These are phyloP conservation scores for Paecilomyces sp. DNA, from an alignment of 2,329 filamentous ascomycete species.

Conservation along the genomic window DNA sequence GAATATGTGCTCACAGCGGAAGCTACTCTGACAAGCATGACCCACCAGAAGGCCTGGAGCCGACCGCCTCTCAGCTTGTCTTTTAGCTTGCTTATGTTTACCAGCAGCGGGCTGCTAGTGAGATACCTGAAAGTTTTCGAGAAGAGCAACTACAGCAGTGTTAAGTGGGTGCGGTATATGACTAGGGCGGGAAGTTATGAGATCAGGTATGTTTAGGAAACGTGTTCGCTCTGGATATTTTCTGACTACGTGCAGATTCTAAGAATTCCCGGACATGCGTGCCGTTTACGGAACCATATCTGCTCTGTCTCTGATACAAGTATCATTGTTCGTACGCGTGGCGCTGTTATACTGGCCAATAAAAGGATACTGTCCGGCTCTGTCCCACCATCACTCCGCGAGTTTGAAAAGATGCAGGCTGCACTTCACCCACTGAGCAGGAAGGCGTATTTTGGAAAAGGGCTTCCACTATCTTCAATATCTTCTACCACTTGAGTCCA, in stretches of 20 bases:
- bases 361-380: not conserved
- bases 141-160: slow-evolving; percentile 97
- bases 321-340: not conserved
- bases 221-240: not conserved
- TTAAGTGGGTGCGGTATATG: slow-evolving; percentile 99
- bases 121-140: slow-evolving; percentile 98
- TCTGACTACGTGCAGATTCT: not conserved
- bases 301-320: not conserved
- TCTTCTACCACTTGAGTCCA: not conserved
- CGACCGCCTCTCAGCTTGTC: slow-evolving; percentile 84
- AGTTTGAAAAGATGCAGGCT: not conserved
- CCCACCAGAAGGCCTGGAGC: slow-evolving; percentile 95
- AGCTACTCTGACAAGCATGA: slow-evolving; percentile 91
- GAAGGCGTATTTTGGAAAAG: not conserved
- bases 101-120: slow-evolving; percentile 83
- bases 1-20: slow-evolving; percentile 94
- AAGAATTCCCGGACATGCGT: not conserved
- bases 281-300: not conserved
- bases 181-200: slow-evolving; percentile 96
- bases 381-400: not conserved
- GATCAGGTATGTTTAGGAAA: slow-evolving; percentile 59
- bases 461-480: not conserved
- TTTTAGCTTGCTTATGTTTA: slow-evolving; percentile 97
- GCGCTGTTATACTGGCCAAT: not conserved
- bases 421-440: not conserved